Conservation (phyloP, 768 basidiomycete species). For the Plicaturopsis crispa region DNA sequence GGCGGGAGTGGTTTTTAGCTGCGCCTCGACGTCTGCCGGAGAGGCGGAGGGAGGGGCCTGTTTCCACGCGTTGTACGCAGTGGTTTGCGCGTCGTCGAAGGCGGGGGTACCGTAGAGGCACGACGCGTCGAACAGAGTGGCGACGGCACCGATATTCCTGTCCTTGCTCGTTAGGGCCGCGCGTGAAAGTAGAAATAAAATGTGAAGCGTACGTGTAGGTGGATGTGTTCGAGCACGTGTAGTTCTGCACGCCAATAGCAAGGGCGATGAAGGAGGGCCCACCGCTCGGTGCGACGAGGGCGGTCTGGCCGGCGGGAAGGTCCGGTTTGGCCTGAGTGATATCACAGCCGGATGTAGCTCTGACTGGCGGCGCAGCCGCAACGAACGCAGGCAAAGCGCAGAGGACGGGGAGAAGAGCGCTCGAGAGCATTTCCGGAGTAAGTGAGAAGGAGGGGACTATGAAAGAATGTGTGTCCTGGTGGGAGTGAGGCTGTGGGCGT, state of each 20-base stretch:
- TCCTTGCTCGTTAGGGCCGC: neutral
- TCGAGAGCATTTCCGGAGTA: no score
- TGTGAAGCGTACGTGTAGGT: conserved; percentile 32
- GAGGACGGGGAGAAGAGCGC: no score
- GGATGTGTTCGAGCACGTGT: conserved; percentile 38
- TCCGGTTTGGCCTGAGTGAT: conserved; percentile 18
- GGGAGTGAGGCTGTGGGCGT: no score
- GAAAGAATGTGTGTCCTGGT: no score
- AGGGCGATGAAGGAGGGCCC: conserved; percentile 33
- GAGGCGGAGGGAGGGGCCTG: conserved; percentile 8
- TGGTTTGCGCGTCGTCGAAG: conserved; percentile 14
- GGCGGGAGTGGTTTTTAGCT: conserved; percentile 3
- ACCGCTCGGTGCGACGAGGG: conserved; percentile 25
- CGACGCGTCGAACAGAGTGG: conserved; percentile 47
- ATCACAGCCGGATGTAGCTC: conserved; percentile 15
- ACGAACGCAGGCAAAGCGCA: no score
- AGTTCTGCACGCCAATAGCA: conserved; percentile 48
- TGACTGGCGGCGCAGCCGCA: no score
- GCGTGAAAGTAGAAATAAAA: neutral
- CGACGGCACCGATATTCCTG: conserved; percentile 41
- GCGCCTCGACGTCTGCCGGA: conserved; percentile 2
- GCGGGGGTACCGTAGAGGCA: conserved; percentile 29
- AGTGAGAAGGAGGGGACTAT: no score
- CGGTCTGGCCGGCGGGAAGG: conserved; percentile 18
- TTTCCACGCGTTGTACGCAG: conserved; percentile 22